Base-by-base conservation (phyloP, 2,329 filamentous ascomycete genomes). In the Talaromyces sp. region DNA sequence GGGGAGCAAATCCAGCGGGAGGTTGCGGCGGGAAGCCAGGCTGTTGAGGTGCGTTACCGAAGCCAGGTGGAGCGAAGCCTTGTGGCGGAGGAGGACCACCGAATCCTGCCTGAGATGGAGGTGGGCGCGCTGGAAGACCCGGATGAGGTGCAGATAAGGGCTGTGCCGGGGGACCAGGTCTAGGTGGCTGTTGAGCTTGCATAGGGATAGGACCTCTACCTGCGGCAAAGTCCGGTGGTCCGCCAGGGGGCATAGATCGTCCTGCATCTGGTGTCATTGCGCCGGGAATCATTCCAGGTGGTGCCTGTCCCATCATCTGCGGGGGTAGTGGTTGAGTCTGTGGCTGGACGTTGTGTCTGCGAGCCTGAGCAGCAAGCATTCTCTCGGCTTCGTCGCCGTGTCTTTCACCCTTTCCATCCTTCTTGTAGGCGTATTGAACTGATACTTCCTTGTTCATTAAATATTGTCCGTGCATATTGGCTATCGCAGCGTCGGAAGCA, bases 381-480 rank as follows among this genome's bases (percentile, higher is more conserved):
- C 95, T 85, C 80, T 99, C 95, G 35, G 95, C 95, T 71, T 93
- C 87, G 76, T 99, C 95, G 72, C 95, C 95, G 75, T 99, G 95
- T 65, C 95, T 85, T 81, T 98, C 94, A 71, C 94, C 94, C 81
- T 97, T 97, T 70, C 95, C 95, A 74, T 99, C 95, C 80, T 98
- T 98, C 84, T 99, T 99, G 85, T 97, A 98, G 45, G 95, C 95
- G 78, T 98, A 99, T 79, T 98, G 94, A 52, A 99, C 95, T 2
- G 90, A 91, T 71, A 98, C 90, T 78, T 97, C 91, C 81, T 97
- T 97, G 83, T 95, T 97, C 84, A 96, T 93, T 67, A 99, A 87
- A 78, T 95, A 98, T 81, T 98, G 93, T 60, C 92, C 92, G 76
- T 97, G 91, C 90, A 99, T 93, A 76, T 94, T 95, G 70, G 88